phyloP scores from a whole-genome alignment of 2,329 filamentous ascomycete genomes.

The Sporothrix variecibatus region DNA sequence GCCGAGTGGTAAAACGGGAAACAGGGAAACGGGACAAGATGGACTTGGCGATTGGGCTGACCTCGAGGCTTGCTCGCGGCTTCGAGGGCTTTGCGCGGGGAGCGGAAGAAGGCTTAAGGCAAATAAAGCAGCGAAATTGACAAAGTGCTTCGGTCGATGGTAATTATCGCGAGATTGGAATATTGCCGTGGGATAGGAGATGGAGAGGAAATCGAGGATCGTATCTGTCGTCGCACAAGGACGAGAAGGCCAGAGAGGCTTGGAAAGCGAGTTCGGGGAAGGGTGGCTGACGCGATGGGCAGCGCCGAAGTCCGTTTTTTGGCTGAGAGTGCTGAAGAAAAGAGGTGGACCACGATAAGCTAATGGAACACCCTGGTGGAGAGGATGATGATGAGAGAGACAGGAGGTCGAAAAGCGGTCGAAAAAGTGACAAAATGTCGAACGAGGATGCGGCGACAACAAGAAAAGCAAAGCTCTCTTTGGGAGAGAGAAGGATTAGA shows the following conservation, averaged over 20 bases:
- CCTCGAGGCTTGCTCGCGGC: neutral
- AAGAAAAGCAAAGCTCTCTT: neutral
- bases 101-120: neutral
- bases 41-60: constrained; percentile 15
- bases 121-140: neutral
- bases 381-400: neutral
- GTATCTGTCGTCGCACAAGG: neutral
- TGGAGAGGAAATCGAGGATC: neutral
- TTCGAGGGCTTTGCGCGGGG: neutral
- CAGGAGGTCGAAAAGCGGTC: neutral
- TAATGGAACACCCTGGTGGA: neutral
- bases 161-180: neutral
- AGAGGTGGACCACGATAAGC: neutral
- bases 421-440: neutral
- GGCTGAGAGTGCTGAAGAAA: constrained; percentile 7
- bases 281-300: constrained; percentile 4
- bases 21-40: neutral
- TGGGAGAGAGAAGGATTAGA: neutral
- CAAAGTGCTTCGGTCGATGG: neutral
- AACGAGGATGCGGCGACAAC: neutral
- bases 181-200: neutral
- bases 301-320: neutral
- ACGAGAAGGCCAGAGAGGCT: neutral
- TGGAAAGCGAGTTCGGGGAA: neutral
- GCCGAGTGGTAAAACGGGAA: constrained; percentile 10